Conservation (phyloP, 129 eudicot genomes). For the Flaveria linearis region DNA sequence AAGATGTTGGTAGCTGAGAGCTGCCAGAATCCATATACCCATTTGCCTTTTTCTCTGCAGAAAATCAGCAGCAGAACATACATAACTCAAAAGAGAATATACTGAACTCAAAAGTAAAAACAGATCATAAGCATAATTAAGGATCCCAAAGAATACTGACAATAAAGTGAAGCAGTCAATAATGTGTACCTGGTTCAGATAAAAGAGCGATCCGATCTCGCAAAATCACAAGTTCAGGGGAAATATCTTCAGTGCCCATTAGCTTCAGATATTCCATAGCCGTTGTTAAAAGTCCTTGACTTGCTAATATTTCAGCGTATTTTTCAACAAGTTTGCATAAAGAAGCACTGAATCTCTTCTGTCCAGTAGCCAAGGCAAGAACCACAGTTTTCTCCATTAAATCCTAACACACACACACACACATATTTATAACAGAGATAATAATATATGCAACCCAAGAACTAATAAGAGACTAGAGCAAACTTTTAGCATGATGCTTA, state of each 20-base stretch:
- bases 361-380: slow-evolving; percentile 86
- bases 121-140: not conserved
- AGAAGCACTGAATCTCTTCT: slow-evolving; percentile 81
- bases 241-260: slow-evolving; percentile 73
- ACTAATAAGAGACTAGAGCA: slow-evolving; percentile 10
- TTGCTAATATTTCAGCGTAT: slow-evolving; percentile 89
- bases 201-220: slow-evolving; percentile 78
- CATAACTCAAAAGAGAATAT: not conserved
- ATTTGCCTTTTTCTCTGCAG: slow-evolving; percentile 52
- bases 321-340: slow-evolving; percentile 90
- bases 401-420: slow-evolving; percentile 45
- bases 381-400: slow-evolving; percentile 96
- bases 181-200: slow-evolving; percentile 63
- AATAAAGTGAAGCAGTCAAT: not conserved
- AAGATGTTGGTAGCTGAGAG: slow-evolving; percentile 36
- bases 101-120: not conserved
- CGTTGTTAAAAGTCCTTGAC: slow-evolving; percentile 86
- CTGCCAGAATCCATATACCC: slow-evolving; percentile 45
- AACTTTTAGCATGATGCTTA: slow-evolving; percentile 30
- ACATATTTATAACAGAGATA: slow-evolving; percentile 6
- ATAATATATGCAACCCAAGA: not conserved
- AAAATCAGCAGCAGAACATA: not conserved
- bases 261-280: slow-evolving; percentile 84
- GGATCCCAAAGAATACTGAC: not conserved
- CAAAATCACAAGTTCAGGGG: slow-evolving; percentile 79